Evolutionary conservation across 148 eudicot species (phyloP).

Genomic region (Cornus controversa): DNA sequence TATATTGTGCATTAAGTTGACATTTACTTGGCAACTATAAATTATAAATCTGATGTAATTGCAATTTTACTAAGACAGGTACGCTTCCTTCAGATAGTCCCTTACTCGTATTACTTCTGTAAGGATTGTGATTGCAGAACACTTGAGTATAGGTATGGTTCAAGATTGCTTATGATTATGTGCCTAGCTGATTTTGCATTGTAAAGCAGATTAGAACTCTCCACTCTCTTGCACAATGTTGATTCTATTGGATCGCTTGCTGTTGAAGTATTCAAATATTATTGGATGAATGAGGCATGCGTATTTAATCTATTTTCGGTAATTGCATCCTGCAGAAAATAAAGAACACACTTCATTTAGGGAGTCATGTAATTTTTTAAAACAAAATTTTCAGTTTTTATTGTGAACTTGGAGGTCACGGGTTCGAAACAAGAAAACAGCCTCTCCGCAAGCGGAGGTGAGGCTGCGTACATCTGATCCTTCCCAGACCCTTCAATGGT

Average conservation of each 20-base stretch:
- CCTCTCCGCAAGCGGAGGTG: too few relatives aligned
- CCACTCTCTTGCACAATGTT: not conserved
- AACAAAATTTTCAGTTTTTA: not conserved
- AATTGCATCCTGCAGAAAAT: not conserved
- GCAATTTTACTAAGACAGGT: constrained; percentile 44
- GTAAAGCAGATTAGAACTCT: not conserved
- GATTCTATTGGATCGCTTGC: not conserved
- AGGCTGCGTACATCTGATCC: too few relatives aligned
- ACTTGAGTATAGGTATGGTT: constrained; percentile 71
- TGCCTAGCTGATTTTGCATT: not conserved
- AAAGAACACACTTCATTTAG: not conserved
- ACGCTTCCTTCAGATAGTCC: constrained; percentile 77
- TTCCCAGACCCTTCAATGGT: too few relatives aligned
- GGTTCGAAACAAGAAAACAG: too few relatives aligned
- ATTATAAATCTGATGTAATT: not conserved
- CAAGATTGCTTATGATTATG: constrained; percentile 1
- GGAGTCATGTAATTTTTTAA: not conserved
- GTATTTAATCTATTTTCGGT: not conserved
- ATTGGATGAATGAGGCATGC: constrained; percentile 1
- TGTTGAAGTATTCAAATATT: not conserved
- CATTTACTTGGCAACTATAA: not conserved
- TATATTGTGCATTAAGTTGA: not conserved
- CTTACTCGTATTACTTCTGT: constrained; percentile 85
- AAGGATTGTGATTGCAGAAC: constrained; percentile 93
- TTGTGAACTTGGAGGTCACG: too few relatives aligned